Base-by-base conservation (phyloP, 2,329 filamentous ascomycete genomes). In the Chrysosporium queenslandicum region DNA sequence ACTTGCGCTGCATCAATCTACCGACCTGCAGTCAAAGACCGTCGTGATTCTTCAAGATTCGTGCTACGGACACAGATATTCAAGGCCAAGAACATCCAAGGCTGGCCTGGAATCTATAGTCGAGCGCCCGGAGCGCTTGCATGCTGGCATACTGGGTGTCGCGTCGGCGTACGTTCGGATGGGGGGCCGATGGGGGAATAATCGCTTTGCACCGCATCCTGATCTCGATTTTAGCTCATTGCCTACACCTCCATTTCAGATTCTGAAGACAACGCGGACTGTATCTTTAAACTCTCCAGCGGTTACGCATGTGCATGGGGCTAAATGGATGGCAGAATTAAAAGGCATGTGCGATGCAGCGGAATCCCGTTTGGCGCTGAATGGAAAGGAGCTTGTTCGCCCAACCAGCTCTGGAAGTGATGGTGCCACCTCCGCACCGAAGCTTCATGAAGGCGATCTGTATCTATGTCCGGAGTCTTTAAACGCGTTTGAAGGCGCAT, bases 51-150 rank as follows among this genome's bases (percentile, higher is more conserved):
- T 98, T 1, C 89, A 97, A 62, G 92, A 98, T 71, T 83, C 86
- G 50, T 95, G 91, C 69, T 98, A 97, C 66, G 90, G 91, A 21
- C 92, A 98, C 70, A 83, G 89, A 20, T 98, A 83, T 68, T 87
- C 90, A 9, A 79, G 92, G 41, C 88, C 88, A 3, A 83, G 86
- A 60, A 85, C 88, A 0, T 84, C 81, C 20, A 85, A 85, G 61
- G 77, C 74, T 41, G 78, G 79, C 14, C 76, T 97, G 1, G 81
- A 75, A 61, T 86, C 83, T 53, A 95, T 98, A 58, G 90, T 98
- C 46, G 92, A 98, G 70, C 79, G 92, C 9, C 92, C 92, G 0
- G 92, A 98, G 71, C 78, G 92, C 54, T 82, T 98, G 58, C 86
- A 86, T 60, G 92, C 92, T 3, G 82, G 82, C 55, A 80, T 91